Evolutionary conservation across 495 filamentous ascomycete species (phyloP).

Genomic region (Hamigera avellanea): DNA sequence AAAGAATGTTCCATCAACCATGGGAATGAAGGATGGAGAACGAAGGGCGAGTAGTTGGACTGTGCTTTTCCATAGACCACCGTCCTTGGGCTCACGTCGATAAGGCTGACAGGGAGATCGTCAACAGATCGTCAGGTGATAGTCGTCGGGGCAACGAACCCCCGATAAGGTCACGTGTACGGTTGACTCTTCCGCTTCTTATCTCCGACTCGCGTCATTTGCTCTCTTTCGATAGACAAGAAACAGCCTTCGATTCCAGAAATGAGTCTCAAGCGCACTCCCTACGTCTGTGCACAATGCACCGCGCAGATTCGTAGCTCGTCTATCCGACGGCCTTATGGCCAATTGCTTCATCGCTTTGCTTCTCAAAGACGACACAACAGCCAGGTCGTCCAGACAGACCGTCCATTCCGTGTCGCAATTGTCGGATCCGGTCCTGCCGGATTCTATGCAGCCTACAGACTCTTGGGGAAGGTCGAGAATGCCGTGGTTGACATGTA

Average conservation of each 20-base stretch:
- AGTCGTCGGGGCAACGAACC: conserved; percentile 25
- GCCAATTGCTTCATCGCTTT: conserved; percentile 2
- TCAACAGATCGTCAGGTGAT: conserved; percentile 16
- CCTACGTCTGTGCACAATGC: conserved; percentile 25
- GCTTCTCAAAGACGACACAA: conserved; percentile 15
- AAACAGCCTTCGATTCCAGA: too few relatives aligned
- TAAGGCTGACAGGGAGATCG: conserved; percentile 3
- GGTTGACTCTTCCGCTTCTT: neutral
- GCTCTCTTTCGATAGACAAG: too few relatives aligned
- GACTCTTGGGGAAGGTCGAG: conserved; percentile 62
- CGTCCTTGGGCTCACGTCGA: conserved; percentile 5
- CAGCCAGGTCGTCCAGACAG: conserved; percentile 25
- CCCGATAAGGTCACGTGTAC: conserved; percentile 20
- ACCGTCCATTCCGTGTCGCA: conserved; percentile 61
- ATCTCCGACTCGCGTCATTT: neutral
- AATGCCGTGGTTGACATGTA: conserved; percentile 86
- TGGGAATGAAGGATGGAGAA: conserved; percentile 8
- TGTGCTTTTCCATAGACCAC: too few relatives aligned
- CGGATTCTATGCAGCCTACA: conserved; percentile 87
- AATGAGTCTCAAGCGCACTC: conserved; percentile 18
- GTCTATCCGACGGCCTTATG: conserved; percentile 2
- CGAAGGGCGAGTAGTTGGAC: conserved; percentile 6
- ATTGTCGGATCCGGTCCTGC: conserved; percentile 92
- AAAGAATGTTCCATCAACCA: conserved; percentile 18
- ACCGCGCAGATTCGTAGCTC: conserved; percentile 11